phyloP scores from a whole-genome alignment of 768 basidiomycete species.

The Tricholoma saponaceum region DNA sequence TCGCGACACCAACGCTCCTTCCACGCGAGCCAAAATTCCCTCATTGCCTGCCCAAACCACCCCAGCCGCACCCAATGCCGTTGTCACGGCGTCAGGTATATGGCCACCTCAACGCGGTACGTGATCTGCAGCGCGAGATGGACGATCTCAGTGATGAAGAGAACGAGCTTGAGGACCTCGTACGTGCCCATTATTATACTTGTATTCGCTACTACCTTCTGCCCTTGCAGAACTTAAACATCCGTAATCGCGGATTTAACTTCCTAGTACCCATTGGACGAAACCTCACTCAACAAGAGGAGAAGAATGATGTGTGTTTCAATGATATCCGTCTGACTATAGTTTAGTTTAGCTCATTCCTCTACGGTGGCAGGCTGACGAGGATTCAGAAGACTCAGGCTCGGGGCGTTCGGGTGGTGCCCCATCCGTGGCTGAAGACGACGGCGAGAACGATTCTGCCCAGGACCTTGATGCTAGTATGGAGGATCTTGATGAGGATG shows the following conservation, averaged over 20 bases:
- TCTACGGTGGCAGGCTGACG: conserved; percentile 34
- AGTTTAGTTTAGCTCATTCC: neutral
- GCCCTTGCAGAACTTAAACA: conserved; percentile 43
- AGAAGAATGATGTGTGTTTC: conserved; percentile 72
- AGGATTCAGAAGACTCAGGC: conserved; percentile 45
- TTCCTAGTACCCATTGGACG: conserved; percentile 75
- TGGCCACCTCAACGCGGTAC: conserved; percentile 54
- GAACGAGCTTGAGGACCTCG: conserved; percentile 73
- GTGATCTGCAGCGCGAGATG: conserved; percentile 73
- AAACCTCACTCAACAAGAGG: conserved; percentile 69
- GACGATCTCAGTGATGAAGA: conserved; percentile 86
- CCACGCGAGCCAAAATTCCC: conserved; percentile 63
- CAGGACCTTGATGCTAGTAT: conserved; percentile 63
- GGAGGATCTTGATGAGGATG: conserved; percentile 50
- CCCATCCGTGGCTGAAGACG: conserved; percentile 41
- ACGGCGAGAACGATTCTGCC: conserved; percentile 45
- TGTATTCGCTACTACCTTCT: conserved; percentile 5
- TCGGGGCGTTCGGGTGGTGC: conserved; percentile 38
- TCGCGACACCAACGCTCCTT: conserved; percentile 67
- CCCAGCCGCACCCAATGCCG: conserved; percentile 63
- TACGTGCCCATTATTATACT: conserved; percentile 25
- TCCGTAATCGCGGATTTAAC: conserved; percentile 62
- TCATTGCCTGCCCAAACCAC: conserved; percentile 58
- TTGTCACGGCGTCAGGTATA: conserved; percentile 47
- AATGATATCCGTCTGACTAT: neutral